Base-by-base conservation (phyloP, 768 basidiomycete genomes). In the Xerocomellus dryophilus region DNA sequence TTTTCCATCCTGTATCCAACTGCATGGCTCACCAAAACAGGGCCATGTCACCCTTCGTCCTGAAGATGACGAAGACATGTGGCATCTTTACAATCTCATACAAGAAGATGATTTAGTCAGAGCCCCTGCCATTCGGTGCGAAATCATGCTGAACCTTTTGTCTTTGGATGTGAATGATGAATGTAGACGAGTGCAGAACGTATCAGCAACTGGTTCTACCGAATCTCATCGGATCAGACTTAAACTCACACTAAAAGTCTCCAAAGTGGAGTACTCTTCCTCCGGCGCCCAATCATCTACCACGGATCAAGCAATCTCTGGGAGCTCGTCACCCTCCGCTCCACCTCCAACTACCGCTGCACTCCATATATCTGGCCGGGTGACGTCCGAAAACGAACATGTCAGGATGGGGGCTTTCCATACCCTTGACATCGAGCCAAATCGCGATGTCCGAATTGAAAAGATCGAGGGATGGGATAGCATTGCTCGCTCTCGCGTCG, bases 61-160 rank as follows among this genome's bases (percentile, higher is more conserved):
- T 5, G 94, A 99, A 70, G 95, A 98, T 62, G 93, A 98, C 64
- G 97, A 99, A 73, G 97, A 99, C 71, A 97, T 99, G 89, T 99
- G 96, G 95, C 97, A 99, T 78, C 78, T 98, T 27, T 99, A 98
- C 72, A 98, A 99, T 75, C 78, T 99, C 51, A 97, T 99, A 50
- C 83, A 90, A 60, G 78, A 88, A 75, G 91, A 90, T 17, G 95
- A 98, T 65, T 74, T 83, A 53, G 85, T 98, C 41, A 81, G 93
- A 58, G 92, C 93, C 12, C 79, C 88, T 46, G 92, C 94, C 10
- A 78, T 98, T 55, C 83, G 94, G 83, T 88, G 61, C 61, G 80
- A 57, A 42, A 7, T 54, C 42, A 32, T 34, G 9, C 32, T 17
- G 11, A 40, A 38, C 21, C 31, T 43, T 15, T n/a, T 17, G 11